Conservation (phyloP, 2,329 filamentous ascomycete species). For the Tricladium varicosporioides region DNA sequence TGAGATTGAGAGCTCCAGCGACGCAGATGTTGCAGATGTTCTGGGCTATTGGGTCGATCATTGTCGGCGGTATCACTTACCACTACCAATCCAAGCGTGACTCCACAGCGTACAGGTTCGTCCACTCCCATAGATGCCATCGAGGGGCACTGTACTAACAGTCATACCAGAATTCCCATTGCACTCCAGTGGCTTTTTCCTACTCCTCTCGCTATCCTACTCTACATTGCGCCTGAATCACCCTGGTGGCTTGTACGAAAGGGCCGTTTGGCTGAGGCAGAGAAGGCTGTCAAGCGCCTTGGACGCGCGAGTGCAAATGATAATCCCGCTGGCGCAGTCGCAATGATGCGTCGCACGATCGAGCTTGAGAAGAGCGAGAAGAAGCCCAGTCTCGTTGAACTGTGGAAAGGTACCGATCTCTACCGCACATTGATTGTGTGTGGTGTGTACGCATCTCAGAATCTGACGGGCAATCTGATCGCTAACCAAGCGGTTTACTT, state of each 20-base stretch:
- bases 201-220: slow-evolving; percentile 48
- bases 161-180: slow-evolving; percentile 44
- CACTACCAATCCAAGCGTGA: slow-evolving; percentile 42
- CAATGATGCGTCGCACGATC: slow-evolving; percentile 58
- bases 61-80: slow-evolving; percentile 57
- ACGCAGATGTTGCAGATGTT: slow-evolving; percentile 66
- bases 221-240: slow-evolving; percentile 45
- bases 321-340: slow-evolving; percentile 46
- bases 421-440: slow-evolving; percentile 57
- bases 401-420: slow-evolving; percentile 53
- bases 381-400: slow-evolving; percentile 47
- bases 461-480: slow-evolving; percentile 60
- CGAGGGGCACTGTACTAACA: too few relatives aligned
- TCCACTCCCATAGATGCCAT: slow-evolving; percentile 5
- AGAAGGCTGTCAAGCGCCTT: slow-evolving; percentile 47
- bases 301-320: slow-evolving; percentile 42
- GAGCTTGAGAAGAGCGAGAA: slow-evolving; percentile 51
- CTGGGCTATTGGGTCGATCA: slow-evolving; percentile 61
- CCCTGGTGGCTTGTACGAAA: slow-evolving; percentile 48
- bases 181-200: slow-evolving; percentile 53
- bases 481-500: slow-evolving; percentile 63
- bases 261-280: slow-evolving; percentile 40
- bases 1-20: slow-evolving; percentile 53
- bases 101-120: slow-evolving; percentile 44
- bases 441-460: slow-evolving; percentile 57